Conservation (phyloP, 2,329 filamentous ascomycete species). For the Neopestalotiopsis rosae region DNA sequence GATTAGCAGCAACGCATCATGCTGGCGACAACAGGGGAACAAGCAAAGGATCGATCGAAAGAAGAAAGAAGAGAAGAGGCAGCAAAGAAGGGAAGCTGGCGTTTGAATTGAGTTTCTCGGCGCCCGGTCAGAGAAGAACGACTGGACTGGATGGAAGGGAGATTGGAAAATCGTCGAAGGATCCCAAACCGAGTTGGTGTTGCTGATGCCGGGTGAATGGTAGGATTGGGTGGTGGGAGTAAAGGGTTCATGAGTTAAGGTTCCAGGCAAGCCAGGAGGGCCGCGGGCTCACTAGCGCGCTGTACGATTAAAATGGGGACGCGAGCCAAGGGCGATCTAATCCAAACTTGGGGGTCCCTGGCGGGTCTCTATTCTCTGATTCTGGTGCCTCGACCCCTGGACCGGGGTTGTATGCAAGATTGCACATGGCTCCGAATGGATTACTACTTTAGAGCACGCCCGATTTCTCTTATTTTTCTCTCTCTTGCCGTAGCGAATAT, state of each 20-base stretch:
- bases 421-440: constrained; percentile 8
- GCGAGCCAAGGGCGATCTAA: constrained; percentile 6
- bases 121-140: not conserved
- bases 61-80: not conserved
- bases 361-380: constrained; percentile 4
- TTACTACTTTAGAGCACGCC: not conserved
- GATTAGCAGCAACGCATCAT: not conserved
- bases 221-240: constrained; percentile 1
- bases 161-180: not conserved
- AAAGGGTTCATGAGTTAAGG: constrained; percentile 8
- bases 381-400: constrained; percentile 15
- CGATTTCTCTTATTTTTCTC: not conserved
- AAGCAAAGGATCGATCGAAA: not conserved
- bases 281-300: not conserved
- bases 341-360: constrained; percentile 1
- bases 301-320: constrained; percentile 8
- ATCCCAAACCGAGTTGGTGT: not conserved
- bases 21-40: not conserved
- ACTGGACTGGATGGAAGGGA: not conserved
- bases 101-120: not conserved
- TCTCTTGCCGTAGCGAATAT: not conserved
- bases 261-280: constrained; percentile 2
- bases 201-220: not conserved
- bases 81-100: not conserved
- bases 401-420: constrained; percentile 15